Base-by-base conservation (phyloP, 768 basidiomycete species). In the Chlorophyllum brunneum region DNA sequence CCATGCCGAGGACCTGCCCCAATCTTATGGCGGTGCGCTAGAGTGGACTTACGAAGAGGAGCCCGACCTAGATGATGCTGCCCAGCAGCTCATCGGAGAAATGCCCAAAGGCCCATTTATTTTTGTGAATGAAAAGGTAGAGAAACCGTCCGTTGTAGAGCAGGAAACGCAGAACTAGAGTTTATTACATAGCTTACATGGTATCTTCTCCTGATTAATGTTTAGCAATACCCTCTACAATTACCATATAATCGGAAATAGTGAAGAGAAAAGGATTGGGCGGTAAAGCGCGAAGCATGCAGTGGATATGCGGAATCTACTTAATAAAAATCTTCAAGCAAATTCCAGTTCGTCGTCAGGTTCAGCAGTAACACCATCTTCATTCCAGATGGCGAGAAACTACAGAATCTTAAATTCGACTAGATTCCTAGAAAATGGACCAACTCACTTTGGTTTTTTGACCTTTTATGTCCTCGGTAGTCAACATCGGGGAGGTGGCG, bases 361-460 rank as follows among this genome's bases (percentile, higher is more conserved):
- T 65, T 91, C 88, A 3, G 78, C 82, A 11, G 74, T 73, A 30
- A 88, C 75, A 22, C 88, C 89, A 59, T 91, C 88, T 62, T 87
- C 88, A 47, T 84, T 86, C 87, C 88, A 92, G 48, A 89, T 81
- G 56, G 83, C 80, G 47, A 88, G 70, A 66, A 89, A 86, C 86
- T 91, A 54, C 6, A 24, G 20, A 16, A n/a, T 26, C 38, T 55
- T 53, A 9, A 23, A 26, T n/a, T 31, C 7, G 18, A n/a, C 5
- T 29, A 8, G 11, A 26, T 31, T 23, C 18, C 1, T 10, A 36
- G 23, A 31, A 42, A 48, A 26, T 30, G 8, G 23, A 49, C 13
- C 33, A 2, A 67, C 82, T 63, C 63, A 95, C 94, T 61, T 72
- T 77, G 37, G 69, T 61, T 58, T 81, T 83, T 63, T 95, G 92